phyloP scores from a whole-genome alignment of 331 rosid genomes.

The Rhamnella rubrinervis region DNA sequence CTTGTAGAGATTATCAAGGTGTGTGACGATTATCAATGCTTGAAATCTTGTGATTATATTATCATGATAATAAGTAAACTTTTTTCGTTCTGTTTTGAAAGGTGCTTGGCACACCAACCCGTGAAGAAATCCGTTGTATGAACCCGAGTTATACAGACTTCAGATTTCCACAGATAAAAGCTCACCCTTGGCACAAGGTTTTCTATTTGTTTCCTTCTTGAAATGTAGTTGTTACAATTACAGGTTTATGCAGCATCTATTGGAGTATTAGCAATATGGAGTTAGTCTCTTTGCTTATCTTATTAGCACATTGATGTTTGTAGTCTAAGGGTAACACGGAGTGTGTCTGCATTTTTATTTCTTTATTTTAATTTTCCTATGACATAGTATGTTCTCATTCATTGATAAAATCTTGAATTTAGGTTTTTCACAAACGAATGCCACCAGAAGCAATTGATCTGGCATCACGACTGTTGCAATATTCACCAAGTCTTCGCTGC shows the following conservation, averaged over 20 bases:
- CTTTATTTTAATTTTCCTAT: too few species aligned
- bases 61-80: neutral
- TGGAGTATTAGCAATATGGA: too few species aligned
- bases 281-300: neutral
- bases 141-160: conserved; percentile 92
- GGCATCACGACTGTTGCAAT: conserved; percentile 87
- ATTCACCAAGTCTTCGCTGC: conserved; percentile 95
- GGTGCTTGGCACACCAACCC: conserved; percentile 97
- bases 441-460: conserved; percentile 98
- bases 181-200: conserved; percentile 99
- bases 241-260: neutral
- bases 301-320: neutral
- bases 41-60: conserved; percentile 12
- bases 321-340: neutral
- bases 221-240: neutral
- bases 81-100: conserved; percentile 29
- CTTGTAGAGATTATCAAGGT: conserved; percentile 97
- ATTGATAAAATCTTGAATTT: conserved; percentile 9
- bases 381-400: neutral
- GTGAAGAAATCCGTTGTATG: conserved; percentile 99
- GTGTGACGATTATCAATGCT: conserved; percentile 5
- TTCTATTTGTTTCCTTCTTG: conserved; percentile 22
- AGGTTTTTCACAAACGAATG: conserved; percentile 96
- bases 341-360: too few species aligned
- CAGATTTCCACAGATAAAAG: conserved; percentile 93